Conservation (phyloP, 2,329 filamentous ascomycete genomes). For the Fusarium sp. region DNA sequence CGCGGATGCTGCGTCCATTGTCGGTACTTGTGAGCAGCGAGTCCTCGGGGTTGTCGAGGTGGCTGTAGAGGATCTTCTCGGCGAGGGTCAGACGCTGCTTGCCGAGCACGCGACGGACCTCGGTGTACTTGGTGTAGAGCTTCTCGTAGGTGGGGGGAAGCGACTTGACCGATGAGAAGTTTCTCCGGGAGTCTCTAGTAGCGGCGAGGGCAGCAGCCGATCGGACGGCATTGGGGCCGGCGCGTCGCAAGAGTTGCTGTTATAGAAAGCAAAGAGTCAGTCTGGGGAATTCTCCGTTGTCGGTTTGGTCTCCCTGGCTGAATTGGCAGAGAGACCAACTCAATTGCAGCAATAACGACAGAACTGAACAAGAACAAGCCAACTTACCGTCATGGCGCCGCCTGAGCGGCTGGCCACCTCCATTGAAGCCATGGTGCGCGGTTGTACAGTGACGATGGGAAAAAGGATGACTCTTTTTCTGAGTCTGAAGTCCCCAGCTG, state of each 20-base stretch:
- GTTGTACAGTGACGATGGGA: slow-evolving; percentile 29
- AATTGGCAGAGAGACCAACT: not conserved
- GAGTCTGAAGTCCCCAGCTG: slow-evolving; percentile 1
- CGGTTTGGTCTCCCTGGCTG: slow-evolving; percentile 2
- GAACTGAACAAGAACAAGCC: not conserved
- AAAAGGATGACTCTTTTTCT: slow-evolving; percentile 29
- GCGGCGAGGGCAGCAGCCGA: slow-evolving; percentile 43
- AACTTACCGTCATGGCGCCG: slow-evolving; percentile 60
- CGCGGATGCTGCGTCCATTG: slow-evolving; percentile 86
- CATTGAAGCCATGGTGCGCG: slow-evolving; percentile 62
- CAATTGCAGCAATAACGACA: slow-evolving; percentile 16
- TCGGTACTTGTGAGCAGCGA: slow-evolving; percentile 85
- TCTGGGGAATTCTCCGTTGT: not conserved
- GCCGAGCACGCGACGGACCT: slow-evolving; percentile 81
- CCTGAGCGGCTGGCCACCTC: slow-evolving; percentile 63
- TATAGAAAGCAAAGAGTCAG: slow-evolving; percentile 19
- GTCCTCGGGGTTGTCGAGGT: slow-evolving; percentile 90
- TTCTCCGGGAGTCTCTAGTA: slow-evolving; percentile 50
- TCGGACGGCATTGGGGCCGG: slow-evolving; percentile 49
- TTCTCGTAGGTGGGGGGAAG: slow-evolving; percentile 82
- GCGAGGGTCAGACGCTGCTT: slow-evolving; percentile 81
- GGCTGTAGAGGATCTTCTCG: slow-evolving; percentile 98
- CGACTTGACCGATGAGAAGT: slow-evolving; percentile 56
- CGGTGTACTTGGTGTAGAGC: slow-evolving; percentile 80
- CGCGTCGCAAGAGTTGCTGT: slow-evolving; percentile 55